phyloP scores from a whole-genome alignment of 176 grass and related monocot genomes.

The Saccharum officinarum region DNA sequence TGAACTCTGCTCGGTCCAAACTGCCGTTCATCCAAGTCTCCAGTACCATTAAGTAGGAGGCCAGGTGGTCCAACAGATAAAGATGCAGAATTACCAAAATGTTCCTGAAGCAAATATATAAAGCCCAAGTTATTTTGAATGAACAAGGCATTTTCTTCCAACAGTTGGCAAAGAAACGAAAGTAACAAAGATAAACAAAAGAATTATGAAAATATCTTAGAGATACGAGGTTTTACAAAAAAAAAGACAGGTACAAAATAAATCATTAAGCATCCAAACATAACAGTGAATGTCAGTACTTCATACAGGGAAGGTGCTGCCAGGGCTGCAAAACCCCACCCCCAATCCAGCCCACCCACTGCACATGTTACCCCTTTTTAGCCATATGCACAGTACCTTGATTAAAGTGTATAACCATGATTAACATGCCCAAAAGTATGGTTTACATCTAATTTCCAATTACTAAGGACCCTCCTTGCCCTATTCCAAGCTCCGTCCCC shows the following conservation, averaged over 20 bases:
- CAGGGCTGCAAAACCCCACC: neutral
- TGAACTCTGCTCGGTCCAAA: slow-evolving; percentile 31
- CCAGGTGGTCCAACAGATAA: slow-evolving; percentile 21
- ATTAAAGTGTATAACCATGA: neutral
- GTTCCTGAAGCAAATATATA: slow-evolving; percentile 31
- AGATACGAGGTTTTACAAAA: neutral
- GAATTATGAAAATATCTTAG: neutral
- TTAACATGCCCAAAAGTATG: neutral
- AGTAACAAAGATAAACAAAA: neutral
- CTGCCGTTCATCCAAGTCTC: slow-evolving; percentile 34
- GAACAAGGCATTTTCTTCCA: neutral
- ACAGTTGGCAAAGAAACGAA: neutral
- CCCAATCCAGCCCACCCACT: neutral
- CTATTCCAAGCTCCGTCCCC: neutral
- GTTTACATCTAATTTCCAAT: neutral
- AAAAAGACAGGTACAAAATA: neutral
- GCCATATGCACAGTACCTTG: neutral
- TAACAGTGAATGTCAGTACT: neutral
- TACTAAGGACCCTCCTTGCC: neutral
- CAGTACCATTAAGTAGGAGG: slow-evolving; percentile 8
- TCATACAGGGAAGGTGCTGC: neutral
- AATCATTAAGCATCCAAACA: neutral
- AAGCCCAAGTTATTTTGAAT: neutral
- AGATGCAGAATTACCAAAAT: slow-evolving; percentile 37
- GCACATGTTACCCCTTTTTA: neutral